Base-by-base conservation (phyloP, 768 basidiomycete genomes). In the Nidula microcarpa region DNA sequence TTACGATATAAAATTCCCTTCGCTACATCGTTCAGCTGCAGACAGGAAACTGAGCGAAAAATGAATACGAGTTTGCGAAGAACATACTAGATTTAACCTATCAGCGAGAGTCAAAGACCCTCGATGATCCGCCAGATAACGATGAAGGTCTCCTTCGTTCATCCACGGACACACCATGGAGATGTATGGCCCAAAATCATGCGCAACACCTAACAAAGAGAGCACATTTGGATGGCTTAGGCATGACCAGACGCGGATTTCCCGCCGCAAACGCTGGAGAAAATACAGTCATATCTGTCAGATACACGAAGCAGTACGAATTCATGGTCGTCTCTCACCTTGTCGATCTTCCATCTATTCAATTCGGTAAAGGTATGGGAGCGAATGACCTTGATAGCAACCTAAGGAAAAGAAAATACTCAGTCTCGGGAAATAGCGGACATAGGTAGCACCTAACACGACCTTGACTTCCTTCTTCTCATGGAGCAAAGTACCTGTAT, bases 381-480 rank as follows among this genome's bases (percentile, higher is more conserved):
- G 11, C 57, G 57, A 23, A 59, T 54, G 8, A 58, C 55, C 41
- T 59, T 59, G 32, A 59, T 39, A n/a, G 57, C 57, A 6, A 59
- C 57, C 60, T 16, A 46, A 17, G 8, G 4, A 32, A 14, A 32
- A 11, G 33, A 46, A 11, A 10, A 46, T 1, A 46, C 2, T 23
- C 33, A 49, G 6, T 10, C 11, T 33, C 3, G 3, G 47, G 11
- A 36, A 30, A n/a, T 14, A 10, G 11, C 13, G 14, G 9, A 10
- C 8, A 32, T 2, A 23, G 18, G 33, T 30, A 32, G 9, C 18
- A 32, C 23, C 2, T 49, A 10, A 16, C 10, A 46, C 44, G 23
- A 10, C 44, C 44, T 46, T 46, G 14, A 10, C 23, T 46, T 46
- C 44, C 39, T 41, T 41, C 44, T 10, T 30, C 3, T 14, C 36